A percentile compares a stretch with the other conserved stretches of the same genome.
Conservation (phyloP, 305 asterid genomes). For the Fraxinus ornus region DNA sequence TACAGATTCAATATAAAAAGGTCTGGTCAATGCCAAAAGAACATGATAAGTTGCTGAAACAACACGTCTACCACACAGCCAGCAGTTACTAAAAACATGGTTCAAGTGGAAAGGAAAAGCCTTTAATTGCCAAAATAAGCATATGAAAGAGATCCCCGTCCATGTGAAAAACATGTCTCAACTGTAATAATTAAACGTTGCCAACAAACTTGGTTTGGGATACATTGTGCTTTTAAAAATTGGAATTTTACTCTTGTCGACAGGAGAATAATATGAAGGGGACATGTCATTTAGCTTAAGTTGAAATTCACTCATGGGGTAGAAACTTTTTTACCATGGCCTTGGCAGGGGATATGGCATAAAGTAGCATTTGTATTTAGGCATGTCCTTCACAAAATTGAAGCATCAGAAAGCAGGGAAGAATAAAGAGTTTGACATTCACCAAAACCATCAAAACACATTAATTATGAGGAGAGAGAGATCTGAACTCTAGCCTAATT, state of each 20-base stretch:
- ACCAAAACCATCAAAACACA: conserved; percentile 2
- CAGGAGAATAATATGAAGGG: background rate
- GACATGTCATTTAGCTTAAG: background rate
- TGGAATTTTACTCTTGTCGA: background rate
- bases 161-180: conserved; percentile 3
- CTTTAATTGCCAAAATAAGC: background rate
- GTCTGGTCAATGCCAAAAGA: conserved; percentile 5
- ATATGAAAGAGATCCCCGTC: background rate
- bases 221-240: background rate
- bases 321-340: background rate
- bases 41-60: conserved; percentile 17
- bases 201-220: background rate
- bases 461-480: background rate
- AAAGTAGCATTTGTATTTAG: background rate
- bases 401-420: background rate
- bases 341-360: conserved; percentile 1
- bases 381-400: background rate
- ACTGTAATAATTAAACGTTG: background rate
- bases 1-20: conserved; percentile 15
- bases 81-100: background rate
- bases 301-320: background rate
- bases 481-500: conserved; percentile 6
- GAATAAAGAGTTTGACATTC: background rate
- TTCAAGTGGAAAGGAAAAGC: background rate
- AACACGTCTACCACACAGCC: conserved; percentile 3